A percentile compares a stretch with the other conserved stretches of the same genome.
These are phyloP conservation scores for Beauveria sp. DNA, from an alignment of 2,329 filamentous ascomycete genomes.

Conservation along the genomic window DNA sequence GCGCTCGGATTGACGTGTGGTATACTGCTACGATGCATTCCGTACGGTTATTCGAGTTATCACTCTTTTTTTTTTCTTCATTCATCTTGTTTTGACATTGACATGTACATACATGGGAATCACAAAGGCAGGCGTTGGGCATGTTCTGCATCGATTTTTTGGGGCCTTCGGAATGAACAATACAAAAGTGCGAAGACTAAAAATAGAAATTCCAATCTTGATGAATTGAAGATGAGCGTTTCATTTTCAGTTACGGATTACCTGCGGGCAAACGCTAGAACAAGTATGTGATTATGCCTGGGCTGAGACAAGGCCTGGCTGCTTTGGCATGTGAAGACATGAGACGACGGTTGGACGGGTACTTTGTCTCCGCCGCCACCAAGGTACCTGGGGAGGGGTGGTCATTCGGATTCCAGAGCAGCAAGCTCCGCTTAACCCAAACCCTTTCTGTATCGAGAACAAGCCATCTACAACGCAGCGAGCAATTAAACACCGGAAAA, in stretches of 20 bases:
- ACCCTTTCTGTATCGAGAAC: background rate
- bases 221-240: background rate
- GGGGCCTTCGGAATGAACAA: slow-evolving; percentile 1
- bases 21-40: slow-evolving; percentile 1
- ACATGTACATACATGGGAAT: background rate
- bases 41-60: background rate
- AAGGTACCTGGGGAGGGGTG: background rate
- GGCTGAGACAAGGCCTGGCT: background rate
- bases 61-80: background rate
- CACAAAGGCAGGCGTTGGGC: background rate
- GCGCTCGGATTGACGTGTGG: background rate
- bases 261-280: too few relatives aligned
- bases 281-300: background rate
- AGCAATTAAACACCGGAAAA: background rate
- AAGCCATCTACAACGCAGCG: background rate
- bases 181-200: background rate
- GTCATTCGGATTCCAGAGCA: background rate
- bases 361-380: background rate
- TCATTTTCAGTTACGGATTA: background rate
- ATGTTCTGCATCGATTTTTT: background rate
- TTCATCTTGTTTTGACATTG: background rate
- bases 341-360: background rate
- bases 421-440: background rate
- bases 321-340: slow-evolving; percentile 9
- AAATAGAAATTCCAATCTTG: slow-evolving; percentile 2